Evolutionary conservation across 495 filamentous ascomycete species (phyloP).

Genomic region (Monascus purpureus): DNA sequence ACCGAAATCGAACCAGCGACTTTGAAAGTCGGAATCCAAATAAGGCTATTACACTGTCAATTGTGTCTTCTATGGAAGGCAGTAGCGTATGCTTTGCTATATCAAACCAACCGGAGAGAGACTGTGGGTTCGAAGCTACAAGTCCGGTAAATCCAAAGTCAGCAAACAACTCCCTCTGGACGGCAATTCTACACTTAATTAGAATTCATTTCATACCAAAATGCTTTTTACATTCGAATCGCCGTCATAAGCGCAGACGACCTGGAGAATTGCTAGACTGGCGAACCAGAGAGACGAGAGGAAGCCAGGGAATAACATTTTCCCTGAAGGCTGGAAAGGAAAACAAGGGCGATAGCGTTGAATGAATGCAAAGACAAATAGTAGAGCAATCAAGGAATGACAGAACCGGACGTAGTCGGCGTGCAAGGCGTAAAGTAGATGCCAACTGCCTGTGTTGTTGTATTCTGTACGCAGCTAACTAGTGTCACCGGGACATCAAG

Average conservation of each 20-base stretch:
- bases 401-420: too few relatives aligned
- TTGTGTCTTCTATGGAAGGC: conserved; percentile 3
- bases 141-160: conserved; percentile 2
- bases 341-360: not conserved
- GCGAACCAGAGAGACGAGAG: conserved; percentile 26
- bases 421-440: too few relatives aligned
- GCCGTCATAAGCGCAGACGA: conserved; percentile 20
- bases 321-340: not conserved
- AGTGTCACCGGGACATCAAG: conserved; percentile 21
- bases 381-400: too few relatives aligned
- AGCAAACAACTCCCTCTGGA: conserved; percentile 5
- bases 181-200: not conserved
- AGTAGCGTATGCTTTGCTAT: too few relatives aligned
- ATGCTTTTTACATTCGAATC: conserved; percentile 41
- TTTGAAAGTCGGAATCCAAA: conserved; percentile 95
- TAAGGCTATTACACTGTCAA: conserved; percentile 57
- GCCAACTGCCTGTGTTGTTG: too few relatives aligned
- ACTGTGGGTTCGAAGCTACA: conserved; percentile 64
- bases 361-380: too few relatives aligned
- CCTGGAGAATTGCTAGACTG: conserved; percentile 19
- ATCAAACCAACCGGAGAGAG: conserved; percentile 35
- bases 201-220: conserved; percentile 25
- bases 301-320: conserved; percentile 26
- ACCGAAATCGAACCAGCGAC: conserved; percentile 98
- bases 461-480: too few relatives aligned